A percentile compares a stretch with the other conserved stretches of the same genome.
Conservation (phyloP, 257 asterid genomes). For the Solanum clarkiae region DNA sequence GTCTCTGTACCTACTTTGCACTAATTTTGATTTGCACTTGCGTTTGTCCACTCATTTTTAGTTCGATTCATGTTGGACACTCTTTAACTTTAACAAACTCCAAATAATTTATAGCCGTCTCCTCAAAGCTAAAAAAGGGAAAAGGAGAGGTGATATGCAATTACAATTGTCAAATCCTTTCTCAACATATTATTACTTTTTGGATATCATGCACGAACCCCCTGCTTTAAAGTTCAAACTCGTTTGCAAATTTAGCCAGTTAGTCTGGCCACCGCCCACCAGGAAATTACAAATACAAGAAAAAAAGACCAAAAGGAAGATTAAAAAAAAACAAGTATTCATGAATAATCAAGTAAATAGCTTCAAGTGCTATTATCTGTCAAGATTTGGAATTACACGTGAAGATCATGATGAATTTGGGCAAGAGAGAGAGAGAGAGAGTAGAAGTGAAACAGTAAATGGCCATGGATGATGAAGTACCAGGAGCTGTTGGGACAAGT, state of each 20-base stretch:
- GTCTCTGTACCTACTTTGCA: background rate
- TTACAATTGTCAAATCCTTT: background rate
- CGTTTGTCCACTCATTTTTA: background rate
- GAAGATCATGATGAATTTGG: background rate
- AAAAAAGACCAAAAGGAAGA: background rate
- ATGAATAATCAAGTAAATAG: background rate
- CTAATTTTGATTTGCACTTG: background rate
- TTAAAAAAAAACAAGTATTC: too few species aligned
- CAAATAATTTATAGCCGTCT: background rate
- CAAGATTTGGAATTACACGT: background rate
- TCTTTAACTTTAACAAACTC: background rate
- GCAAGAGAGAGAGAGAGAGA: too few species aligned
- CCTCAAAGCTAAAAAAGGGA: background rate
- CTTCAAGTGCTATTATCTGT: background rate
- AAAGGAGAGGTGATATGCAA: background rate
- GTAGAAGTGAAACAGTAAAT: background rate
- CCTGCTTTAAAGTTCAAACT: background rate
- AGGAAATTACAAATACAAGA: background rate
- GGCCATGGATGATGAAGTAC: conserved; percentile 32
- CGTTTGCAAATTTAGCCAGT: background rate
- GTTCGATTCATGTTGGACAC: background rate
- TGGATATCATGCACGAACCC: background rate
- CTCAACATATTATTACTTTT: background rate
- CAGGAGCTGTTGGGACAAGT: conserved; percentile 57
- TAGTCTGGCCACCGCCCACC: background rate